Evolutionary conservation across 176 grass and related monocot genomes (phyloP).

Genomic region (Cenchrus fungigraminus): DNA sequence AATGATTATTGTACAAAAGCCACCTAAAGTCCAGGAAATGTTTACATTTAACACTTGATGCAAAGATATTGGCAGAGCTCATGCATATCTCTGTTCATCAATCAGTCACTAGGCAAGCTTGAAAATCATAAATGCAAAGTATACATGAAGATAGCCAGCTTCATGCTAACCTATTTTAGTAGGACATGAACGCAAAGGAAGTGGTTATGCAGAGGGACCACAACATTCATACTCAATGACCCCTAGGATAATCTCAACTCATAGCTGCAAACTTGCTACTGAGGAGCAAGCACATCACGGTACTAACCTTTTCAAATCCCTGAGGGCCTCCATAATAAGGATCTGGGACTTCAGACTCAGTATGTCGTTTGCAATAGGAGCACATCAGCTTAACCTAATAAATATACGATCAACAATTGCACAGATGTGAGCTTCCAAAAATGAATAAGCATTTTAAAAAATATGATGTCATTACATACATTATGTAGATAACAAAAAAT

Average conservation of each 20-base stretch:
- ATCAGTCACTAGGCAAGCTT: not conserved
- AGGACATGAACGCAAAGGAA: not conserved
- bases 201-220: not conserved
- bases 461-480: not conserved
- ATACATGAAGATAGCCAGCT: not conserved
- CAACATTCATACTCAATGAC: not conserved
- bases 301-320: constrained; percentile 88
- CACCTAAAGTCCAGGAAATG: not conserved
- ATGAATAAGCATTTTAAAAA: not conserved
- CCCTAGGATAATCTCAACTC: not conserved
- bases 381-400: constrained; percentile 93
- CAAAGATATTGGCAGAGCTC: constrained; percentile 9
- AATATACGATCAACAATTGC: not conserved
- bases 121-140: not conserved
- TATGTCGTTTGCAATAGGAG: constrained; percentile 86
- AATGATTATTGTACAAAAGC: not conserved
- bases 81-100: not conserved
- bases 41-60: not conserved
- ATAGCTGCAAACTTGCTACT: constrained; percentile 22
- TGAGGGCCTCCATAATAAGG: constrained; percentile 92
- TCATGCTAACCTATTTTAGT: constrained; percentile 18
- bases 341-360: constrained; percentile 94
- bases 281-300: not conserved
- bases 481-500: constrained; percentile 13
- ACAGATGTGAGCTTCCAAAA: not conserved